phyloP scores from a whole-genome alignment of 2,329 filamentous ascomycete species.

The Ceratocystis smalleyi region DNA sequence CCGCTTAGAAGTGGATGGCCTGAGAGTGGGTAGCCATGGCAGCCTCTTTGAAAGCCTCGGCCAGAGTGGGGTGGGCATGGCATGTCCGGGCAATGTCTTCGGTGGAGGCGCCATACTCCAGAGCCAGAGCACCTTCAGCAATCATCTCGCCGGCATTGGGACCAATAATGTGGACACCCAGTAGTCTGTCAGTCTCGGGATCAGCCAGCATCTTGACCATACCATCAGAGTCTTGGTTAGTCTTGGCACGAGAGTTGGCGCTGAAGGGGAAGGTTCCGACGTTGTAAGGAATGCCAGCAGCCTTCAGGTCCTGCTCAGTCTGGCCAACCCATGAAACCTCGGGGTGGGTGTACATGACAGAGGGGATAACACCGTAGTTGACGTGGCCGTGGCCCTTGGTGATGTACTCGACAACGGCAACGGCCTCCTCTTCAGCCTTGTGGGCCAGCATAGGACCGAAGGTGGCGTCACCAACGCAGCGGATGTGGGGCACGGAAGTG shows the following conservation, averaged over 20 bases:
- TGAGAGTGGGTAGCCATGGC: conserved; percentile 95
- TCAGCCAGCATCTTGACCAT: conserved; percentile 95
- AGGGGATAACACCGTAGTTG: conserved; percentile 95
- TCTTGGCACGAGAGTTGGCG: conserved; percentile 97
- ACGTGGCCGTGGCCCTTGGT: conserved; percentile 96
- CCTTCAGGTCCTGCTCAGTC: conserved; percentile 91
- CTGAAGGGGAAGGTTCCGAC: conserved; percentile 91
- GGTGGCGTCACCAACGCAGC: conserved; percentile 87
- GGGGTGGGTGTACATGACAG: conserved; percentile 98
- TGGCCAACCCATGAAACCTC: conserved; percentile 98
- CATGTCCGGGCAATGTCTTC: conserved; percentile 92
- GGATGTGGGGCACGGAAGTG: conserved; percentile 93
- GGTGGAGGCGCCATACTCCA: conserved; percentile 90
- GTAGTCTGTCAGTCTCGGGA: conserved; percentile 85
- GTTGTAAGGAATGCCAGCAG: conserved; percentile 77
- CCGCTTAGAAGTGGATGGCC: conserved; percentile 75
- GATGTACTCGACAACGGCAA: conserved; percentile 91
- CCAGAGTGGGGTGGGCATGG: conserved; percentile 89
- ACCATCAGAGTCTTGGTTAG: conserved; percentile 89
- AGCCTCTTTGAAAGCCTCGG: conserved; percentile 98
- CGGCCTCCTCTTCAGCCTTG: conserved; percentile 97
- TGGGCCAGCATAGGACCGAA: conserved; percentile 98
- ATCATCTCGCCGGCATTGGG: conserved; percentile 98
- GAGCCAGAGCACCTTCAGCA: conserved; percentile 82
- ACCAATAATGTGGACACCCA: conserved; percentile 93